Evolutionary conservation across 148 eudicot species (phyloP), one percentile per base, ranked within the genome.

Genomic region (Rhododendron mucronatum): DNA sequence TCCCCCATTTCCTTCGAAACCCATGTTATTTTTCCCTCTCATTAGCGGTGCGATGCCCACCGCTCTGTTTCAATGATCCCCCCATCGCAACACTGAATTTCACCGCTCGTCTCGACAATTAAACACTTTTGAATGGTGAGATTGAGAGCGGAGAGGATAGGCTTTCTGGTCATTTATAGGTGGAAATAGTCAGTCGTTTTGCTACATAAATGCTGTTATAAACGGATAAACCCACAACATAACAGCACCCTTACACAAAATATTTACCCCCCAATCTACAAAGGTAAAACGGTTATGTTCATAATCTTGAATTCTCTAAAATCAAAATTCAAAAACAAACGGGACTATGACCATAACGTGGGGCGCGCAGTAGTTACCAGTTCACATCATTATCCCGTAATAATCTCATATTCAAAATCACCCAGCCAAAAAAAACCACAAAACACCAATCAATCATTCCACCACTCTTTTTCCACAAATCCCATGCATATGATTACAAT

Each of bases 391-490:
- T 76, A 82, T 82, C 84, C 88, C 84, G 81, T 4, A 73, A 41
- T 51, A 82, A 82, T 86, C 88, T 82, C 88, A 82, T 5, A 57
- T 82, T 82, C 48, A 82, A 82, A 82, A 30, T 82, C 84, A 57
- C 20, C 3, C 59, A 55, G 47, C 69, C 57, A 41, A 7, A 81
- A 81, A n/a, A 2, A 81, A 7, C 82, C 48, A 35, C 45, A 5
- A 15, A 26, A 41, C 80, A 7, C 50, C 5, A 57, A 57, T 57
- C 57, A 57, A 8, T 37, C 26, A 8, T 2, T 8, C 30, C 30
- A 16, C 9, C 50, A 41, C 6, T 21, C 2, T 5, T 7, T 39
- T 35, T 18, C 4, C 79, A 20, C 48, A 35, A 37, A 35, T 37
- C 45, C 45, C 26, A 71, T 41, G 7, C 18, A 14, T 5, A 12